Conservation (phyloP, 768 basidiomycete genomes). For the Leccinum olivaceopallidum region DNA sequence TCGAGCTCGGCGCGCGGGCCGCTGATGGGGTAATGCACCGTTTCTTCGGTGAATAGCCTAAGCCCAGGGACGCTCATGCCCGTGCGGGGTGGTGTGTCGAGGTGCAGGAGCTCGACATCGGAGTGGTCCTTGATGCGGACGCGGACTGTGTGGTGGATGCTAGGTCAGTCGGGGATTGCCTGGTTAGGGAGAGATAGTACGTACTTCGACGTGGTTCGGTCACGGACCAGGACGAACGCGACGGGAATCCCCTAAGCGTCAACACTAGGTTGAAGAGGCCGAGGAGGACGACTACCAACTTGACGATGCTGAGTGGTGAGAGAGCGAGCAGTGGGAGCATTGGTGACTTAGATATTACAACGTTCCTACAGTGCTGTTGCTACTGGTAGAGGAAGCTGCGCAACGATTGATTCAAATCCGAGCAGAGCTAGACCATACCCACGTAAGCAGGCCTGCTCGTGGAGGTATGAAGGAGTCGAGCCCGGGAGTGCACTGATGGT, state of each 20-base stretch:
- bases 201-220: slow-evolving; percentile 16
- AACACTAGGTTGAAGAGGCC: slow-evolving; percentile 20
- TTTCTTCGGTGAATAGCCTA: slow-evolving; percentile 25
- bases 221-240: neutral
- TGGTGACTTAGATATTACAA: neutral
- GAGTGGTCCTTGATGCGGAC: slow-evolving; percentile 13
- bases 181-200: neutral
- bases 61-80: neutral
- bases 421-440: no score
- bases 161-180: neutral
- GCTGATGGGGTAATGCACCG: slow-evolving; percentile 23
- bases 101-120: slow-evolving; percentile 16
- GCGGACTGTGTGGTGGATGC: slow-evolving; percentile 13
- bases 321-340: neutral
- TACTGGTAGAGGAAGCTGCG: no score
- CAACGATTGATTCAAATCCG: no score
- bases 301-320: slow-evolving; percentile 21
- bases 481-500: neutral
- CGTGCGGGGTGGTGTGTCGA: slow-evolving; percentile 7
- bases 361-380: neutral
- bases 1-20: slow-evolving; percentile 27
- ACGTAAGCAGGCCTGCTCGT: no score
- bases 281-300: slow-evolving; percentile 20
- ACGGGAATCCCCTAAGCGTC: neutral
- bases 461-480: no score